Conservation (phyloP, 495 filamentous ascomycete species). For the Rostrohypoxylon terebratum region DNA sequence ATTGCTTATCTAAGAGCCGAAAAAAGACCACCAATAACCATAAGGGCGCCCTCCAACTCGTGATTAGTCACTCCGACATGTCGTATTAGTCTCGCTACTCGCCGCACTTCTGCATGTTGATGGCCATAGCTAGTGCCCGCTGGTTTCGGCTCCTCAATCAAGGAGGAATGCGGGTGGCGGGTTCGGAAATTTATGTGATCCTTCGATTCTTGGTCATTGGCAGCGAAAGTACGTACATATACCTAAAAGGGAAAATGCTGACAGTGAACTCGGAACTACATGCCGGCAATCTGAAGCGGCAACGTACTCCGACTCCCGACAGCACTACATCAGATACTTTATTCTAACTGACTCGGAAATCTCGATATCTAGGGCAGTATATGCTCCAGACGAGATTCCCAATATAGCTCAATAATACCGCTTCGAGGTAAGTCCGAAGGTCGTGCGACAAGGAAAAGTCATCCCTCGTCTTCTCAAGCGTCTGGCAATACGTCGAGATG, state of each 20-base stretch:
- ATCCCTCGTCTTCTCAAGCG: conserved; percentile 3
- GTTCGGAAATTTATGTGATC: conserved; percentile 5
- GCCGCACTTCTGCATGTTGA: conserved; percentile 3
- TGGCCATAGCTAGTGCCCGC: neutral
- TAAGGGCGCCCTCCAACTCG: neutral
- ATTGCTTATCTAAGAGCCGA: conserved; percentile 16
- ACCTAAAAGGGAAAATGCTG: neutral
- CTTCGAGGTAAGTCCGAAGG: conserved; percentile 6
- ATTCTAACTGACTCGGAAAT: neutral
- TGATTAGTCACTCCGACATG: neutral
- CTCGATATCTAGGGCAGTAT: conserved; percentile 11
- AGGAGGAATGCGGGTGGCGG: neutral
- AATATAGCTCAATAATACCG: conserved; percentile 9
- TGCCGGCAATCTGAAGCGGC: neutral
- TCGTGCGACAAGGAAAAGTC: conserved; percentile 8
- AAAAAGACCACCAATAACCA: conserved; percentile 7
- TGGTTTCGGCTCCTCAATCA: neutral
- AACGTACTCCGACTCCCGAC: neutral
- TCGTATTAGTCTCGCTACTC: neutral
- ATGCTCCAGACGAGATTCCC: conserved; percentile 18
- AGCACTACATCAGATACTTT: neutral
- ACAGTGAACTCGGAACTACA: neutral
- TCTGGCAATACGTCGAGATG: neutral
- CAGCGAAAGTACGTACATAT: neutral
- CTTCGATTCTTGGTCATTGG: neutral